phyloP scores from a whole-genome alignment of 345 rosid genomes.

The Nasturtium officinale region DNA sequence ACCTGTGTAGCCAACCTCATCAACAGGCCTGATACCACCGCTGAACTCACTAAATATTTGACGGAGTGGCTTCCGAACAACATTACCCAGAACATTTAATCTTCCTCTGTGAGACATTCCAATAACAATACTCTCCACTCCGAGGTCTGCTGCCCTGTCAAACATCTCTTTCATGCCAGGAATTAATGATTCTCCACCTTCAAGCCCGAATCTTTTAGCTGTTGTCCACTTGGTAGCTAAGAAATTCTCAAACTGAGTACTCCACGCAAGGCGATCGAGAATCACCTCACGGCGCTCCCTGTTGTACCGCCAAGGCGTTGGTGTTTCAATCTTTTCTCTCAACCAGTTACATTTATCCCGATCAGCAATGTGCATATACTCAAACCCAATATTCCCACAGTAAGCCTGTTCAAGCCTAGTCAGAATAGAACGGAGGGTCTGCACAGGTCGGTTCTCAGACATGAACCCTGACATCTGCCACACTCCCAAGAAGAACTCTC shows the following conservation, averaged over 20 bases:
- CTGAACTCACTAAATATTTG: conserved; percentile 84
- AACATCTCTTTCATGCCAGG: conserved; percentile 96
- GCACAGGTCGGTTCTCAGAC: conserved; percentile 88
- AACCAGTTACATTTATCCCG: conserved; percentile 80
- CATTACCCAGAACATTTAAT: conserved; percentile 77
- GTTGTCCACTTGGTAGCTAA: conserved; percentile 85
- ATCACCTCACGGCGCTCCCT: conserved; percentile 76
- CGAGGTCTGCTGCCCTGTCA: conserved; percentile 79
- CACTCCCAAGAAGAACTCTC: conserved; percentile 83
- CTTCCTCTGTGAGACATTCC: conserved; percentile 90
- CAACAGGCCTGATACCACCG: conserved; percentile 81
- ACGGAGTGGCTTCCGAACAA: conserved; percentile 75
- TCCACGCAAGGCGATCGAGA: conserved; percentile 80
- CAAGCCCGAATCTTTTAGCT: conserved; percentile 87
- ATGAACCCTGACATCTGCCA: conserved; percentile 85
- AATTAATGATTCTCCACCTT: conserved; percentile 83
- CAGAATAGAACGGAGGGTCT: conserved; percentile 76
- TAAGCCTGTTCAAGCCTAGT: conserved; percentile 82
- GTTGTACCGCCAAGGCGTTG: conserved; percentile 68
- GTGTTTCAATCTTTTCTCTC: conserved; percentile 86
- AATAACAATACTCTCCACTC: conserved; percentile 84
- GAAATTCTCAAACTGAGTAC: conserved; percentile 85
- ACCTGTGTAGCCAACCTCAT: conserved; percentile 86
- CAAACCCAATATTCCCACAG: conserved; percentile 81
- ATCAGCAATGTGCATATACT: conserved; percentile 84